Evolutionary conservation across 1,139 yeast species (phyloP).

Genomic region (Candida sp.): DNA sequence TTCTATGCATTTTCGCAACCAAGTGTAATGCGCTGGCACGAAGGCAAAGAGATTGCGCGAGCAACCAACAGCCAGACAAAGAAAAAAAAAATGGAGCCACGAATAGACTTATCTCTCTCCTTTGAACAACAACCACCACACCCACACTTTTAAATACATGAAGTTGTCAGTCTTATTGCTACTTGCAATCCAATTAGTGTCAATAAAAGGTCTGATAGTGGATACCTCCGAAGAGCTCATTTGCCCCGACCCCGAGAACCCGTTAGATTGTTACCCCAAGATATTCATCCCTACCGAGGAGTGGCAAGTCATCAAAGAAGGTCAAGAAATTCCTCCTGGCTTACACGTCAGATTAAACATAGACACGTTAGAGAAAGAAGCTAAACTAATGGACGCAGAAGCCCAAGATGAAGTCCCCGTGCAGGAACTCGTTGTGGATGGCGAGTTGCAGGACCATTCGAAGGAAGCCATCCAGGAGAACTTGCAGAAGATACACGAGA

Average conservation of each 20-base stretch:
- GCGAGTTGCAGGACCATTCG: conserved; percentile 15
- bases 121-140: not conserved
- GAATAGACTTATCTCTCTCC: not conserved
- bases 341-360: conserved; percentile 74
- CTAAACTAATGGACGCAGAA: conserved; percentile 52
- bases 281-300: conserved; percentile 62
- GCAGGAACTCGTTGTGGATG: conserved; percentile 19
- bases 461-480: conserved; percentile 11
- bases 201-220: conserved; percentile 12
- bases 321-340: conserved; percentile 79
- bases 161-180: conserved; percentile 3
- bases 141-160: conserved; percentile 1
- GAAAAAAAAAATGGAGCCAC: conserved; percentile 1
- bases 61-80: not conserved
- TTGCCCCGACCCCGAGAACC: conserved; percentile 32
- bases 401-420: conserved; percentile 13
- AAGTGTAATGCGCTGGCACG: not conserved
- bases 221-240: conserved; percentile 19
- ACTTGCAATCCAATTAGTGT: conserved; percentile 3
- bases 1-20: not conserved
- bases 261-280: conserved; percentile 62
- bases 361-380: conserved; percentile 71
- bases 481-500: conserved; percentile 7
- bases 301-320: conserved; percentile 73
- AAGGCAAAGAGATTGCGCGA: not conserved